A percentile compares a stretch with the other conserved stretches of the same genome.
These are phyloP conservation scores for Cyclanthera cordifolia DNA, from an alignment of 306 rosid species.

Conservation along the genomic window DNA sequence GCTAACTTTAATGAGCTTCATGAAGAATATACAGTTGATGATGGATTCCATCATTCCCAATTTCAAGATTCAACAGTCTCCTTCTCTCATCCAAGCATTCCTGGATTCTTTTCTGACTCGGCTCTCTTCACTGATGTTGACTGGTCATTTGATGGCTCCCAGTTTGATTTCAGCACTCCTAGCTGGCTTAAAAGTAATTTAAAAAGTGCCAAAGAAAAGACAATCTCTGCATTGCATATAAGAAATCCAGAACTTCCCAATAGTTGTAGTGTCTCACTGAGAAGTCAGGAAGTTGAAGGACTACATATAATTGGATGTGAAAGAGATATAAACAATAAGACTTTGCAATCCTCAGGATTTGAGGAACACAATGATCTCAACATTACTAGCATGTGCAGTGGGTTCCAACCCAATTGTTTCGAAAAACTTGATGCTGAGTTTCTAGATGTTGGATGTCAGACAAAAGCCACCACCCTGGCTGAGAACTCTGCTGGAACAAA, in stretches of 20 bases:
- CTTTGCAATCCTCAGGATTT: not conserved
- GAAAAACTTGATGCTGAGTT: not conserved
- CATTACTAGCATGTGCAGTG: slow-evolving; percentile 1
- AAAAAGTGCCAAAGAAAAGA: not conserved
- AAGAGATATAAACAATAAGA: slow-evolving; percentile 14
- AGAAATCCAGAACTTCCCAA: not conserved
- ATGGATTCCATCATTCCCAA: slow-evolving; percentile 15
- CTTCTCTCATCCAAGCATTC: slow-evolving; percentile 9
- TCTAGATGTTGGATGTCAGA: not conserved
- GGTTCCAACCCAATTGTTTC: not conserved
- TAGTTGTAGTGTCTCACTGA: not conserved
- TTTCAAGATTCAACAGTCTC: slow-evolving; percentile 8
- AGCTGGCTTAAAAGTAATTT: slow-evolving; percentile 1
- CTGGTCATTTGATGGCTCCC: slow-evolving; percentile 1
- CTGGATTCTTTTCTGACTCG: not conserved
- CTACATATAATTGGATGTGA: slow-evolving; percentile 16
- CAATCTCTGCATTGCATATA: not conserved
- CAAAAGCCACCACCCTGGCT: not conserved
- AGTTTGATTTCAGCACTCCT: not conserved
- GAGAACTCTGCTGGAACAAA: not conserved
- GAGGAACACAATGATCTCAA: not conserved
- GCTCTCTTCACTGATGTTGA: not conserved
- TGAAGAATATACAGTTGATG: slow-evolving; percentile 1
- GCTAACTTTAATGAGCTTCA: not conserved
- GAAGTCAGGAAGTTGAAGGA: slow-evolving; percentile 6